Evolutionary conservation across 2,329 filamentous ascomycete genomes (phyloP).

Genomic region (Epichloe sibirici): DNA sequence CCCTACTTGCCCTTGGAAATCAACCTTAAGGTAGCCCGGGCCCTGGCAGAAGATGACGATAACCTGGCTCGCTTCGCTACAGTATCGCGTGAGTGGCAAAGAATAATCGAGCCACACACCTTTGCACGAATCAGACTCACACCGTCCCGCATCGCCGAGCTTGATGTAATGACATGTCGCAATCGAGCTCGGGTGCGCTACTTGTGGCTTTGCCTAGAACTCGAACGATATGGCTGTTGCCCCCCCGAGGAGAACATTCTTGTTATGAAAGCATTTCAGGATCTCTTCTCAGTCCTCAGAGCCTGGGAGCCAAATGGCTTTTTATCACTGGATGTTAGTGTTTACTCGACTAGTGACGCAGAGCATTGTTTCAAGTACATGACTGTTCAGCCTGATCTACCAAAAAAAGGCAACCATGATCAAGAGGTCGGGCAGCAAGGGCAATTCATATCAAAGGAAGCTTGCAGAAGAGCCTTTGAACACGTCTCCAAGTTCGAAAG

Average conservation of each 20-base stretch:
- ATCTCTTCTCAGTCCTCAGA: slow-evolving; percentile 19
- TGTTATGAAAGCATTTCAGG: slow-evolving; percentile 17
- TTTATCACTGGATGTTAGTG: slow-evolving; percentile 24
- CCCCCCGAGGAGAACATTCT: slow-evolving; percentile 13
- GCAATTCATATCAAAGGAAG: no score
- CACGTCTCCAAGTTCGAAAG: no score
- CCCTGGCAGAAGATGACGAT: slow-evolving; percentile 12
- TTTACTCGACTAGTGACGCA: slow-evolving; percentile 24
- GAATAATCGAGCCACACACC: slow-evolving; percentile 15
- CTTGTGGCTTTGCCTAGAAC: slow-evolving; percentile 19
- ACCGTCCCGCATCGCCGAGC: slow-evolving; percentile 15
- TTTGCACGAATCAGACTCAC: slow-evolving; percentile 20
- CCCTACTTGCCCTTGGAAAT: neutral
- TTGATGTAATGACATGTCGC: slow-evolving; percentile 15
- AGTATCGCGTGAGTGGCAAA: slow-evolving; percentile 21
- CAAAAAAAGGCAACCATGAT: slow-evolving; percentile 14
- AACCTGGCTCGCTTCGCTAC: slow-evolving; percentile 14
- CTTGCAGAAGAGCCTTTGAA: no score
- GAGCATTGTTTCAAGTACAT: slow-evolving; percentile 25
- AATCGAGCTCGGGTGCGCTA: slow-evolving; percentile 14
- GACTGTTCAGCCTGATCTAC: slow-evolving; percentile 13
- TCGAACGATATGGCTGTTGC: slow-evolving; percentile 15
- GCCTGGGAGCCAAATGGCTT: slow-evolving; percentile 19
- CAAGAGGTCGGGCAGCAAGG: neutral
- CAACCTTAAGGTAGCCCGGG: neutral